Evolutionary conservation across 169 alveolate species (phyloP), one percentile per base, ranked within the genome.

Genomic region (Plasmodium chabaudi): DNA sequence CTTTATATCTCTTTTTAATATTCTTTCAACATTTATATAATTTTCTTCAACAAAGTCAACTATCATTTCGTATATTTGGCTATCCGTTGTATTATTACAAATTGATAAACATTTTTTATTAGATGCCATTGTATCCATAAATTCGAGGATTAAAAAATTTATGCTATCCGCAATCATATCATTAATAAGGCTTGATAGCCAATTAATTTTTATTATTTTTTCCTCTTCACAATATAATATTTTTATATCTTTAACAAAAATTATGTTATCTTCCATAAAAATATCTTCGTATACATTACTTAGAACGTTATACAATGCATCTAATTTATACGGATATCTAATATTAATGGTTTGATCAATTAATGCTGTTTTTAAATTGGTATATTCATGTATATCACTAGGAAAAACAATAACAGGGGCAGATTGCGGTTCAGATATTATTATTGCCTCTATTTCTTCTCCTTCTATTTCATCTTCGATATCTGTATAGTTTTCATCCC

Each of bases 121-220:
- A 21, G 21, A 19, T 27, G 15, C 19, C 72, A 79, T 79, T 9
- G 75, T 65, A n/a, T 79, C 72, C 19, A 79, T 57, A 79, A 88
- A 65, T 82, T 93, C 93, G 9, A 93, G 87, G 15, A 93, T 89
- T 73, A 93, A 55, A 73, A 93, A 75, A 79, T 88, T 93, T 47
- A 93, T 64, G 65, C 96, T 93, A 73, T 93, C 96, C 9, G 94
- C 96, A n/a, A 93, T 73, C 34, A 93, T 84, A 69, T 93, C 96
- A 23, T 94, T 90, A 60, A 93, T 89, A 5, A 95, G 96, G 65
- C 94, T 92, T 15, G 95, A 82, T 51, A 72, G 34, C 88, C 89
- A 71, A 60, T 82, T 75, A 46, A 79, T 87, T 46, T 61, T 87
- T 25, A 87, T 61, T 3, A 79, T 59, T 73, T 87, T 67, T 44